These are phyloP conservation scores for Fusarium avenaceum DNA, from an alignment of 2,329 filamentous ascomycete species.

Conservation along the genomic window DNA sequence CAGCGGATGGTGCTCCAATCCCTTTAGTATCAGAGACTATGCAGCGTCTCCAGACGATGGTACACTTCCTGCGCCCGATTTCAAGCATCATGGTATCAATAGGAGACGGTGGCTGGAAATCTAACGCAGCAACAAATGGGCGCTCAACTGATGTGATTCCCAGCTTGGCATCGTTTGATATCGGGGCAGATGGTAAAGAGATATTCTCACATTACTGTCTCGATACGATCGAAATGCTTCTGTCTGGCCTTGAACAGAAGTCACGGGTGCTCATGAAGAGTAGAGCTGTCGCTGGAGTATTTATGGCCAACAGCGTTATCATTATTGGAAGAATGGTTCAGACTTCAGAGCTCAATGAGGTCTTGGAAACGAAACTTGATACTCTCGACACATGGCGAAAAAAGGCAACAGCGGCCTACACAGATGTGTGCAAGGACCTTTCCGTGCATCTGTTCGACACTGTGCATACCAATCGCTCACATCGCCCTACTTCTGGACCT, in stretches of 20 bases:
- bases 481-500: constrained; percentile 79
- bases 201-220: constrained; percentile 91
- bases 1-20: constrained; percentile 82
- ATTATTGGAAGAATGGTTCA: constrained; percentile 88
- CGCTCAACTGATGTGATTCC: constrained; percentile 75
- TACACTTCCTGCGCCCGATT: constrained; percentile 86
- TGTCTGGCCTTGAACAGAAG: constrained; percentile 81
- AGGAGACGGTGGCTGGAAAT: constrained; percentile 91
- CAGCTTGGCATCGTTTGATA: constrained; percentile 83
- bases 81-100: constrained; percentile 92
- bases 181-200: constrained; percentile 87
- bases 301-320: constrained; percentile 88
- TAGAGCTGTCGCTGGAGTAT: constrained; percentile 86
- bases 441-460: constrained; percentile 89
- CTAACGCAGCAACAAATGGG: constrained; percentile 62
- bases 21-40: constrained; percentile 87
- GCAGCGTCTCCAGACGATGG: constrained; percentile 87
- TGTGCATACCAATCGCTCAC: constrained; percentile 84
- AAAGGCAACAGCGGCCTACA: constrained; percentile 83
- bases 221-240: constrained; percentile 87
- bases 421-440: constrained; percentile 89
- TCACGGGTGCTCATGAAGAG: constrained; percentile 79
- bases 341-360: constrained; percentile 79
- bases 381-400: constrained; percentile 89
- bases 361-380: constrained; percentile 76